phyloP scores from a whole-genome alignment of 371 early-diverging fungal species.

The Phascolomyces articulosus region DNA sequence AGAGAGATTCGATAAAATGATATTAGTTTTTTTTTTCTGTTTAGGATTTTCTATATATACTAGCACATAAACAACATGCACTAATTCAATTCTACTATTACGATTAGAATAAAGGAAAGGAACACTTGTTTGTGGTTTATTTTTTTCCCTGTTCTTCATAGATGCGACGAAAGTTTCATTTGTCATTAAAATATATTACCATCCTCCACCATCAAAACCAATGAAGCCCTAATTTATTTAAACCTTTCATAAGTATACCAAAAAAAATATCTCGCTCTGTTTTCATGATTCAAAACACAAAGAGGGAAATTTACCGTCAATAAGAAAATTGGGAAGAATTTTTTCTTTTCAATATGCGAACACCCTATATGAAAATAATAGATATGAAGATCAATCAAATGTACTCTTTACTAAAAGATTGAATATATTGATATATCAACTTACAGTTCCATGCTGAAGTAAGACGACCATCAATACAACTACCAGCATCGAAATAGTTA shows the following conservation, averaged over 20 bases:
- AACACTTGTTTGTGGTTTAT: neutral
- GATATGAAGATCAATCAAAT: neutral
- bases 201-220: constrained; percentile 80
- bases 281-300: neutral
- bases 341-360: constrained; percentile 91
- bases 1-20: too few species aligned
- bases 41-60: too few species aligned
- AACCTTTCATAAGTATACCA: too few species aligned
- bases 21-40: too few species aligned
- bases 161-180: too few species aligned
- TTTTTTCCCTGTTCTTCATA: too few species aligned
- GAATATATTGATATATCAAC: too few species aligned
- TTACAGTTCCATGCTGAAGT: constrained; percentile 94
- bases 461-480: constrained; percentile 95
- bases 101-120: constrained; percentile 7
- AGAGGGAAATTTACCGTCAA: constrained; percentile 52
- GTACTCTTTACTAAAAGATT: too few species aligned
- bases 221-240: constrained; percentile 60
- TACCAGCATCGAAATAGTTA: constrained; percentile 94
- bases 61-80: too few species aligned
- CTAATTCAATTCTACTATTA: constrained; percentile 14
- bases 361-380: constrained; percentile 68
- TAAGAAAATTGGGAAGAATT: constrained; percentile 89
- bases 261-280: too few species aligned
- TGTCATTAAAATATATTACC: constrained; percentile 19